Conservation (phyloP, 1,284 basidiomycete species). For the Malassezia vespertilionis region DNA sequence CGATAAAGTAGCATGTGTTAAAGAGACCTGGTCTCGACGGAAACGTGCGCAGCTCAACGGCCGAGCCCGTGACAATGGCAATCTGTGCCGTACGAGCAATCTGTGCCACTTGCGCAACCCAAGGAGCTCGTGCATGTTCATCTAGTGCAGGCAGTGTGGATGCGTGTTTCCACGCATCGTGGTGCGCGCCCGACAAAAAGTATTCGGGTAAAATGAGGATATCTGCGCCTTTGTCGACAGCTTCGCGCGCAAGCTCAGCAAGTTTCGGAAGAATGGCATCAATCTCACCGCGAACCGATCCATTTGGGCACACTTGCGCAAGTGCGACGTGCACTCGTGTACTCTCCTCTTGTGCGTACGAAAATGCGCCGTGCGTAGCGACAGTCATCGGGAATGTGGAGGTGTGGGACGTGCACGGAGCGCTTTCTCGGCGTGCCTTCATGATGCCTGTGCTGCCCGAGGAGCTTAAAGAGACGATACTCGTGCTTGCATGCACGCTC, state of each 20-base stretch:
- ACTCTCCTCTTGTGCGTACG: slow-evolving; percentile 1
- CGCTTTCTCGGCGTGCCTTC: too few species aligned
- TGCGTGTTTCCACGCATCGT: slow-evolving; percentile 25
- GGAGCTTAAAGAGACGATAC: neutral
- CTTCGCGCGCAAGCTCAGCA: neutral
- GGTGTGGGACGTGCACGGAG: neutral
- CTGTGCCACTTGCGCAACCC: neutral
- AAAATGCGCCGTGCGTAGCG: slow-evolving; percentile 6
- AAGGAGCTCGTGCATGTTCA: slow-evolving; percentile 1
- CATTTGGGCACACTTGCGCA: slow-evolving; percentile 19
- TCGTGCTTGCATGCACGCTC: slow-evolving; percentile 4
- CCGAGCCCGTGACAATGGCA: slow-evolving; percentile 43
- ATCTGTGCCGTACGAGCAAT: slow-evolving; percentile 17
- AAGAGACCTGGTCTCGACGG: slow-evolving; percentile 24
- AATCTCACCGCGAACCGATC: neutral
- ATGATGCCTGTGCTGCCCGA: neutral
- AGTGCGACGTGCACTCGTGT: slow-evolving; percentile 15
- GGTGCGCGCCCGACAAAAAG: slow-evolving; percentile 37
- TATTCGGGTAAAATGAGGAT: slow-evolving; percentile 44
- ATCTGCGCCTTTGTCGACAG: slow-evolving; percentile 21
- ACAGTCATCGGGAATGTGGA: slow-evolving; percentile 1
- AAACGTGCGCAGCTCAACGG: slow-evolving; percentile 30
- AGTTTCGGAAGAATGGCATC: neutral
- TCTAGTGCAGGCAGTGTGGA: slow-evolving; percentile 9
- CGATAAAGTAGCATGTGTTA: slow-evolving; percentile 44